phyloP scores from a whole-genome alignment of 169 alveolate species.

The Cyclospora cayetanensis region DNA sequence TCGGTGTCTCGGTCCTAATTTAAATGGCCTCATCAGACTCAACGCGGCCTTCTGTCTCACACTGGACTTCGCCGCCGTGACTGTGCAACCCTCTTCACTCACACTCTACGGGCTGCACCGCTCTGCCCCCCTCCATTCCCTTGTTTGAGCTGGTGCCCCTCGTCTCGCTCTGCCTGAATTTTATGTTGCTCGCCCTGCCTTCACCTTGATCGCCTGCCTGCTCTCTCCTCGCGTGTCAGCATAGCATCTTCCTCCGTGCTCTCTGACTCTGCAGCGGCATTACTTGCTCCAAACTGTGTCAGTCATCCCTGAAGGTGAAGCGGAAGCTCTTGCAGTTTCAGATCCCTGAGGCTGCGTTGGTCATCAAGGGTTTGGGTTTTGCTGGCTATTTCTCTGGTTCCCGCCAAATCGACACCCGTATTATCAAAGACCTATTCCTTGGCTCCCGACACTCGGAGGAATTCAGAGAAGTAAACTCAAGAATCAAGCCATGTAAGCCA shows the following conservation, averaged over 20 bases:
- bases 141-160: too few relatives aligned
- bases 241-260: background rate
- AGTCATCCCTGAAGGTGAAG: constrained; percentile 17
- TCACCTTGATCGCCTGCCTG: too few relatives aligned
- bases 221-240: too few relatives aligned
- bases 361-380: background rate
- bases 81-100: too few relatives aligned
- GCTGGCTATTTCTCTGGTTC: background rate
- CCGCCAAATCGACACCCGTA: constrained; percentile 11
- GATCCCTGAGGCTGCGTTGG: background rate
- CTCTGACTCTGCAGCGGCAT: constrained; percentile 49
- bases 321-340: constrained; percentile 21
- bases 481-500: constrained; percentile 37
- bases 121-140: too few relatives aligned
- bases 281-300: constrained; percentile 42
- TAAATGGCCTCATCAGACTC: too few relatives aligned
- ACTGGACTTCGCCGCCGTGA: too few relatives aligned
- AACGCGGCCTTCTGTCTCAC: too few relatives aligned
- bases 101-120: too few relatives aligned
- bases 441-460: constrained; percentile 53
- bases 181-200: too few relatives aligned
- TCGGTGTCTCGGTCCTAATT: too few relatives aligned
- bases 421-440: constrained; percentile 35
- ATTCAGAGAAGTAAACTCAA: constrained; percentile 36
- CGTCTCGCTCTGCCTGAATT: too few relatives aligned